Percentiles rank a stretch among this genome's conserved stretches.
Conservation (phyloP, 2,329 filamentous ascomycete genomes). For the Cercospora canescens region DNA sequence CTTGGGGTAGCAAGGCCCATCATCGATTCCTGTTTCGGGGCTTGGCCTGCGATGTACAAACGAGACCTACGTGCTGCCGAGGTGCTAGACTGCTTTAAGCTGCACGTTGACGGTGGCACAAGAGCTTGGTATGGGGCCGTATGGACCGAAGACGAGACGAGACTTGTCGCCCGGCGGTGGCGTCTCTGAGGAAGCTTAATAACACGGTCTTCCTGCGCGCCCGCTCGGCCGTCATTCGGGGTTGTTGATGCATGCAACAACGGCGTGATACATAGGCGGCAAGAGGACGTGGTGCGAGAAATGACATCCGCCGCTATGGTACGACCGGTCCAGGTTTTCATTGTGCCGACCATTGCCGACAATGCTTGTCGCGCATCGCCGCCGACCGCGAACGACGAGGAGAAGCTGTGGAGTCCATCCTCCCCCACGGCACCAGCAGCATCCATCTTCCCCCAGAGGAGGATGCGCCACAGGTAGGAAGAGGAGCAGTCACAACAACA, state of each 20-base stretch:
- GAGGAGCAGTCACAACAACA: too few species aligned
- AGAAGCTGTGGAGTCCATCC: neutral
- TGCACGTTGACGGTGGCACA: neutral
- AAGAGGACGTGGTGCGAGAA: neutral
- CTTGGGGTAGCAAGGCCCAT: constrained; percentile 9
- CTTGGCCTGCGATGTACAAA: constrained; percentile 14
- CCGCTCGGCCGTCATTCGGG: neutral
- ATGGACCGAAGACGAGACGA: neutral
- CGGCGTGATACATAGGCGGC: neutral
- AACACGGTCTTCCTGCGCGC: neutral
- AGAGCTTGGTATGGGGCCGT: constrained; percentile 3
- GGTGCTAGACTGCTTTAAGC: neutral
- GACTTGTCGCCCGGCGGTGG: neutral
- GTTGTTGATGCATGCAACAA: neutral
- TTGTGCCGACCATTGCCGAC: constrained; percentile 6
- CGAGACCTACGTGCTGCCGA: constrained; percentile 12
- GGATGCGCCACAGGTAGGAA: neutral
- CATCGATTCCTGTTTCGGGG: constrained; percentile 9
- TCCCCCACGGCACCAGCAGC: neutral
- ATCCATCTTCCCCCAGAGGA: neutral
- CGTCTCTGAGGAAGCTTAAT: neutral
- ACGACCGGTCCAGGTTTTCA: neutral
- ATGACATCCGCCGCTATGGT: neutral
- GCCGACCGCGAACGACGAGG: constrained; percentile 1
- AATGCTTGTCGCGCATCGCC: constrained; percentile 9